Conservation (phyloP, 1,284 basidiomycete species). For the Meira miltonrushii region DNA sequence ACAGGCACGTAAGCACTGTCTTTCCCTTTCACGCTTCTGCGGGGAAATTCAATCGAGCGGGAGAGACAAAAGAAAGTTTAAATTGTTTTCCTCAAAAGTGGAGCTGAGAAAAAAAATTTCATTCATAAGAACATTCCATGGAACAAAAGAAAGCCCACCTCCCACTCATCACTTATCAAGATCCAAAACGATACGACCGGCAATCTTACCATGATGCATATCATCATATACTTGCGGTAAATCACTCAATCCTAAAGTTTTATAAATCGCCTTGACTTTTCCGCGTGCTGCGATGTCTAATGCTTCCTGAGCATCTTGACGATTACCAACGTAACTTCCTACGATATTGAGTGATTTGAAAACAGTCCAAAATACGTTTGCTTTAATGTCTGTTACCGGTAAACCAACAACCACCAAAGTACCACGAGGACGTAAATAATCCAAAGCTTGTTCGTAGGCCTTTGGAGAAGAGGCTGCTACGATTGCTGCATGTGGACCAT, state of each 20-base stretch:
- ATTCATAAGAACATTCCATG: neutral
- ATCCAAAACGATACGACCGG: constrained; percentile 65
- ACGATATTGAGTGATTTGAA: constrained; percentile 62
- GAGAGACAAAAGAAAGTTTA: too few species aligned
- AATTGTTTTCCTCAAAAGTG: too few species aligned
- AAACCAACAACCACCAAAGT: constrained; percentile 71
- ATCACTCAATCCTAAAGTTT: constrained; percentile 58
- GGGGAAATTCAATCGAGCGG: too few species aligned
- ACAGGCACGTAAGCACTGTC: too few species aligned
- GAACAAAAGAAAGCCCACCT: neutral
- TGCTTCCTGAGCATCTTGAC: constrained; percentile 55
- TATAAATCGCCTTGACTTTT: constrained; percentile 63
- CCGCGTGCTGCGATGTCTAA: constrained; percentile 67
- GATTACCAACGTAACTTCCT: constrained; percentile 68
- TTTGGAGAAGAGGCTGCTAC: constrained; percentile 54
- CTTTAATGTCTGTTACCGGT: constrained; percentile 62
- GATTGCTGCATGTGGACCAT: constrained; percentile 65
- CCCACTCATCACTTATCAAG: constrained; percentile 24
- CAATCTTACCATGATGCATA: constrained; percentile 60
- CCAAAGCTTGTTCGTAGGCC: constrained; percentile 67
- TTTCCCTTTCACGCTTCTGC: too few species aligned
- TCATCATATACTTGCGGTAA: constrained; percentile 60
- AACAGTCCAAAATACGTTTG: constrained; percentile 65
- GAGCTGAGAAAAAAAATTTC: too few species aligned
- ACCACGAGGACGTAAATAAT: constrained; percentile 60